Percentiles rank a stretch among this genome's conserved stretches.
Evolutionary conservation across 2,329 filamentous ascomycete genomes (phyloP).

Genomic region (Apiospora phragmitis): DNA sequence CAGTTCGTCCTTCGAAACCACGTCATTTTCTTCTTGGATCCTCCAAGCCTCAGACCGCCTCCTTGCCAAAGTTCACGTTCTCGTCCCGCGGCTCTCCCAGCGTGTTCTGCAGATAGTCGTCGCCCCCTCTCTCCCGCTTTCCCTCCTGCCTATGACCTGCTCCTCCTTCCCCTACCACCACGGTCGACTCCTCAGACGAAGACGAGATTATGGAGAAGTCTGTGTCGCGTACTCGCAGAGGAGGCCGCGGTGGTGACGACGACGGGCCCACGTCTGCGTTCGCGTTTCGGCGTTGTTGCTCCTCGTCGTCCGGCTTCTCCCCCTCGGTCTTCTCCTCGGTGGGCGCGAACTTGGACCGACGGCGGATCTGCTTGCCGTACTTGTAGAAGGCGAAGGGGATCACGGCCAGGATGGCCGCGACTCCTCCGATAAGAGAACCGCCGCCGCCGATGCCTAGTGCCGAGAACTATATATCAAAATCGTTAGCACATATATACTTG

Average conservation of each 20-base stretch:
- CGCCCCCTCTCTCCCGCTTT: background rate
- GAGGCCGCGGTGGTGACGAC: background rate
- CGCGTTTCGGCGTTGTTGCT: slow-evolving; percentile 18
- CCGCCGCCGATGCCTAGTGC: slow-evolving; percentile 63
- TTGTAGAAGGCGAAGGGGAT: slow-evolving; percentile 61
- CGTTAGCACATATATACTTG: background rate
- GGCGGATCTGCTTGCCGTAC: slow-evolving; percentile 46
- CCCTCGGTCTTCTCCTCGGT: slow-evolving; percentile 17
- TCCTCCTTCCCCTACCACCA: slow-evolving; percentile 14
- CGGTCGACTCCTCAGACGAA: slow-evolving; percentile 18
- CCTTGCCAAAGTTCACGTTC: slow-evolving; percentile 16
- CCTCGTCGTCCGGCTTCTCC: slow-evolving; percentile 19
- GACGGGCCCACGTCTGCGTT: background rate
- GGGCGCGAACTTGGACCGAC: slow-evolving; percentile 39
- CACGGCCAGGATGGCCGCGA: slow-evolving; percentile 45
- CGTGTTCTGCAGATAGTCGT: slow-evolving; percentile 17
- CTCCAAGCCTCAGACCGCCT: background rate
- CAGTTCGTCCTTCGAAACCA: background rate
- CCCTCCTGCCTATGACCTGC: background rate
- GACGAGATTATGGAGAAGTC: background rate
- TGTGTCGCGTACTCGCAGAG: background rate
- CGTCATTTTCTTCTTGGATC: background rate
- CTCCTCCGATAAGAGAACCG: slow-evolving; percentile 46
- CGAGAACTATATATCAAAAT: slow-evolving; percentile 40
- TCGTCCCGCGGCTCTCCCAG: slow-evolving; percentile 18